Evolutionary conservation across 2,329 filamentous ascomycete species (phyloP).

Genomic region (Emergomyces pasteurianus): DNA sequence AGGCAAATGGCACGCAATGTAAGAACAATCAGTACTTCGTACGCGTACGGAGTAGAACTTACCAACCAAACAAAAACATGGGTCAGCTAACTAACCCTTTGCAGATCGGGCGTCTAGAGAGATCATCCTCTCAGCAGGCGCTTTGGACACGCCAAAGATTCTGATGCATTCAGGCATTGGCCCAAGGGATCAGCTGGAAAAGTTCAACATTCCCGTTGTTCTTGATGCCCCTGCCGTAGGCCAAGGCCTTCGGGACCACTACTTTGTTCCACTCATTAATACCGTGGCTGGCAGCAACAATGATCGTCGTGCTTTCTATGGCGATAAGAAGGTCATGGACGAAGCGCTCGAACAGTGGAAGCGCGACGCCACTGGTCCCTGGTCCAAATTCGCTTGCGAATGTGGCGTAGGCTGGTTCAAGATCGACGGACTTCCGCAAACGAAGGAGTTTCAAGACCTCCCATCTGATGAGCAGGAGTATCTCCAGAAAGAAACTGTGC

Average conservation of each 20-base stretch:
- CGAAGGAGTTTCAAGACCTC: slow-evolving; percentile 41
- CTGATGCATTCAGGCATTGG: slow-evolving; percentile 40
- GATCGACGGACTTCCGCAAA: slow-evolving; percentile 28
- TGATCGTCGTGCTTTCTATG: slow-evolving; percentile 37
- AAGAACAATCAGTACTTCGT: too few species aligned
- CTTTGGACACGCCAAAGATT: slow-evolving; percentile 30
- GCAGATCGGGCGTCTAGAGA: slow-evolving; percentile 25
- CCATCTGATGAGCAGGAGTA: slow-evolving; percentile 33
- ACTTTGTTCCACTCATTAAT: slow-evolving; percentile 22
- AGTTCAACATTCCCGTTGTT: slow-evolving; percentile 31
- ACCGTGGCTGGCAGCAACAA: slow-evolving; percentile 32
- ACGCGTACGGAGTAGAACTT: too few species aligned
- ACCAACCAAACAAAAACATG: background rate
- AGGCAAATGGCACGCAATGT: slow-evolving; percentile 31
- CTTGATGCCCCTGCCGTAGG: slow-evolving; percentile 33
- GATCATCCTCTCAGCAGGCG: slow-evolving; percentile 30
- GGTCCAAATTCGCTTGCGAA: slow-evolving; percentile 21
- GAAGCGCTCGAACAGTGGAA: slow-evolving; percentile 39
- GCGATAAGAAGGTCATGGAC: slow-evolving; percentile 30
- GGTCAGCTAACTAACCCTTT: background rate
- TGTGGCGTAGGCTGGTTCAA: slow-evolving; percentile 31
- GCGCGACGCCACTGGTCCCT: slow-evolving; percentile 28
- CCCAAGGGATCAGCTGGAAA: slow-evolving; percentile 29
- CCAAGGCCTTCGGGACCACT: slow-evolving; percentile 36
- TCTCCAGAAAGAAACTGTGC: slow-evolving; percentile 40